Conservation (phyloP, 331 rosid genomes). For the Rosa hybrid region DNA sequence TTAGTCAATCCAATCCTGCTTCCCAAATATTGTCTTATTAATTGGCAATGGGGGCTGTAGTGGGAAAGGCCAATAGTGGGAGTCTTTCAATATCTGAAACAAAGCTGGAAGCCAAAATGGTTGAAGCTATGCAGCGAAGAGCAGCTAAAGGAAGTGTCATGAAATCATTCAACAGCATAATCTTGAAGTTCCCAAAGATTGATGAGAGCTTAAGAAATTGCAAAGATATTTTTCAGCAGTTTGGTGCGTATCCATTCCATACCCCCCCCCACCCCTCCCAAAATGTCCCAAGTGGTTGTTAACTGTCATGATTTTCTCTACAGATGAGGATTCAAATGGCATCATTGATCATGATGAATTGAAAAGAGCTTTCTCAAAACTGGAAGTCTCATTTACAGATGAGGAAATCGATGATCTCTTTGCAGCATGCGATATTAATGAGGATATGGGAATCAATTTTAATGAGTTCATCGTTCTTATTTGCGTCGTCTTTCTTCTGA, state of each 20-base stretch:
- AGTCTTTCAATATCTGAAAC: slow-evolving; percentile 50
- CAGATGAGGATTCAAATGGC: slow-evolving; percentile 94
- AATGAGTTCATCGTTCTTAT: slow-evolving; percentile 92
- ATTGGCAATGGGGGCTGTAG: slow-evolving; percentile 65
- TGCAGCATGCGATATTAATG: slow-evolving; percentile 80
- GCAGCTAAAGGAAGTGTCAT: slow-evolving; percentile 63
- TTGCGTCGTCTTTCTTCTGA: slow-evolving; percentile 81
- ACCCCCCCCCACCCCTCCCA: neutral
- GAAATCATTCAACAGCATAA: slow-evolving; percentile 76
- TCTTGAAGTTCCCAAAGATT: slow-evolving; percentile 91
- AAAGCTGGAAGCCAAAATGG: slow-evolving; percentile 80
- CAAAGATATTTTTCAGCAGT: slow-evolving; percentile 69
- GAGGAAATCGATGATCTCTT: slow-evolving; percentile 83
- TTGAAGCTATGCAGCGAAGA: slow-evolving; percentile 71
- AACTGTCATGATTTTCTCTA: slow-evolving; percentile 25
- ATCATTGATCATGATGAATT: slow-evolving; percentile 73
- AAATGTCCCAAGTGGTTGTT: neutral
- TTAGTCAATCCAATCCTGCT: slow-evolving; percentile 10
- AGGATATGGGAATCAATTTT: slow-evolving; percentile 75
- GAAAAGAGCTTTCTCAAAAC: slow-evolving; percentile 65
- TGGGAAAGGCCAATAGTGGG: slow-evolving; percentile 50
- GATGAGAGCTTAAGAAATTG: slow-evolving; percentile 90
- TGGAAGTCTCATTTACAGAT: slow-evolving; percentile 63
- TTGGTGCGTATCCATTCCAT: slow-evolving; percentile 55
- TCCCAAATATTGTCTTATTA: slow-evolving; percentile 26